These are phyloP conservation scores for Pichia thaimueangensis DNA, from an alignment of 805 yeast species.

Conservation along the genomic window DNA sequence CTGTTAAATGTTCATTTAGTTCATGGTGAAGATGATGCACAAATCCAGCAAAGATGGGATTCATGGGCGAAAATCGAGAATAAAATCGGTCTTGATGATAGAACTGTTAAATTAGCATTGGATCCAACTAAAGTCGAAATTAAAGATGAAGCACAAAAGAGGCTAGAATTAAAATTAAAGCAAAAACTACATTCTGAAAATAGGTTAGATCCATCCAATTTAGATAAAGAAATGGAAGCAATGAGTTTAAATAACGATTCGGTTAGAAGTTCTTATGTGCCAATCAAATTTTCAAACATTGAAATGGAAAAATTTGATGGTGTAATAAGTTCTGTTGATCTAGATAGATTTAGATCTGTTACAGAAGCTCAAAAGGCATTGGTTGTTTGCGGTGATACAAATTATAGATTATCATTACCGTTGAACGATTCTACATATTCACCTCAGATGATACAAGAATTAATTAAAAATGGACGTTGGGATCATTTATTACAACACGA, in stretches of 20 bases:
- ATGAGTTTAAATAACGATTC: slow-evolving; percentile 1
- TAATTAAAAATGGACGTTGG: slow-evolving; percentile 22
- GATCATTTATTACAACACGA: slow-evolving; percentile 36
- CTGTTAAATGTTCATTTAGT: slow-evolving; percentile 49
- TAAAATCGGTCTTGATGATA: slow-evolving; percentile 12
- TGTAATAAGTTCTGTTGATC: slow-evolving; percentile 1
- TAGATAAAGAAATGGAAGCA: background rate
- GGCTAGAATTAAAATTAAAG: slow-evolving; percentile 5
- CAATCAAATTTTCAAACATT: slow-evolving; percentile 14
- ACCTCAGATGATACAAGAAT: slow-evolving; percentile 5
- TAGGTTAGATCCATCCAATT: background rate
- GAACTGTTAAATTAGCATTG: slow-evolving; percentile 9
- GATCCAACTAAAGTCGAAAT: background rate
- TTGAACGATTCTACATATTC: slow-evolving; percentile 13
- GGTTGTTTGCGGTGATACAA: slow-evolving; percentile 48
- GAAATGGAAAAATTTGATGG: slow-evolving; percentile 13
- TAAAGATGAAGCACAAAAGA: slow-evolving; percentile 1
- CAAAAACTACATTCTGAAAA: background rate
- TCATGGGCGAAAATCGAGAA: slow-evolving; percentile 14
- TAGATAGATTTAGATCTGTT: background rate
- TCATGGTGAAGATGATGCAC: slow-evolving; percentile 36
- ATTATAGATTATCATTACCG: slow-evolving; percentile 35
- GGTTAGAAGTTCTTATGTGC: slow-evolving; percentile 1
- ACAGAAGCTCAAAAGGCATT: slow-evolving; percentile 20
- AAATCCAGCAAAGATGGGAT: slow-evolving; percentile 13